Conservation (phyloP, 495 filamentous ascomycete genomes). For the Elaphomyces granulatus region DNA sequence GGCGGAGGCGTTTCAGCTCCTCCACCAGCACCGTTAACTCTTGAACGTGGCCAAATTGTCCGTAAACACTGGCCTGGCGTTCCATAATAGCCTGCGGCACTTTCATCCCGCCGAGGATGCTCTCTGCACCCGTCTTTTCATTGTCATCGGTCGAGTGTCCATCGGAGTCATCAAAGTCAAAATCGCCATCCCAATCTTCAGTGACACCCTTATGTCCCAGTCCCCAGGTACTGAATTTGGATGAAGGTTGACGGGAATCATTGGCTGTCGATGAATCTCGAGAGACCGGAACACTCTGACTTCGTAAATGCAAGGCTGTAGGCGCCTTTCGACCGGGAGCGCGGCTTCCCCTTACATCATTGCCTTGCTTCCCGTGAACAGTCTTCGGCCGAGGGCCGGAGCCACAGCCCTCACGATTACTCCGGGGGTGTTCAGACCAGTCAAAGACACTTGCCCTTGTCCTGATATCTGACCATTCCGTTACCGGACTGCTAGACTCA, state of each 20-base stretch:
- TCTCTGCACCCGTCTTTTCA: slow-evolving; percentile 11
- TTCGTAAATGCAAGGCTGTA: slow-evolving; percentile 67
- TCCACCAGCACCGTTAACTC: slow-evolving; percentile 73
- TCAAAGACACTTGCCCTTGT: slow-evolving; percentile 48
- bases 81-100: slow-evolving; percentile 74
- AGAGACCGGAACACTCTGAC: slow-evolving; percentile 88
- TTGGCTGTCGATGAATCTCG: slow-evolving; percentile 40
- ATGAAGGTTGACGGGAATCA: slow-evolving; percentile 44
- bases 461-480: not conserved
- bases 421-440: slow-evolving; percentile 60
- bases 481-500: not conserved
- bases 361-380: slow-evolving; percentile 78
- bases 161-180: slow-evolving; percentile 52
- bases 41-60: slow-evolving; percentile 74
- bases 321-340: slow-evolving; percentile 60
- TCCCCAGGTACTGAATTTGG: slow-evolving; percentile 84
- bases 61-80: slow-evolving; percentile 68
- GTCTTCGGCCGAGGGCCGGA: slow-evolving; percentile 63
- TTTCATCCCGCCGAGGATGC: slow-evolving; percentile 37
- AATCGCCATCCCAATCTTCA: slow-evolving; percentile 77
- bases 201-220: slow-evolving; percentile 67
- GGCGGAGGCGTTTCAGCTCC: slow-evolving; percentile 55
- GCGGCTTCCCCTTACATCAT: slow-evolving; percentile 57
- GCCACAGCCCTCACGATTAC: slow-evolving; percentile 35
- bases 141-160: slow-evolving; percentile 16